A percentile compares a stretch with the other conserved stretches of the same genome.
These are phyloP conservation scores for Linnemannia exigua DNA, from an alignment of 192 early-diverging fungal genomes.

Conservation along the genomic window DNA sequence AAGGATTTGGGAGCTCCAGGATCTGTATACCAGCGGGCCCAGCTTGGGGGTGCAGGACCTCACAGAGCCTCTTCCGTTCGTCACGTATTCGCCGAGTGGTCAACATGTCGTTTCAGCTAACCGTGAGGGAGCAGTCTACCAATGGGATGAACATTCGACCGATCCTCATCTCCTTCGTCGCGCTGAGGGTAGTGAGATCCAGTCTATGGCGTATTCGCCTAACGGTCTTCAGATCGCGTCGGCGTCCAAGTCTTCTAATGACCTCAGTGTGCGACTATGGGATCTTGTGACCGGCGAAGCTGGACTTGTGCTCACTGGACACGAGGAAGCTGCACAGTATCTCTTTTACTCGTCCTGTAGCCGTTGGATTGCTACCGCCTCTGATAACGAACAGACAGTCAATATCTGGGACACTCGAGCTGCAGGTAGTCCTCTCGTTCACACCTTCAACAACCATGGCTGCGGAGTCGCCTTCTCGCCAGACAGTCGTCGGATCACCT, in stretches of 20 bases:
- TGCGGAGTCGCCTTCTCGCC: not conserved
- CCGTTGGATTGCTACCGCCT: not conserved
- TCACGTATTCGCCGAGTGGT: not conserved
- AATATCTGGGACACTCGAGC: not conserved
- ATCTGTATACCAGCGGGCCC: not conserved
- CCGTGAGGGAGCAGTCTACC: not conserved
- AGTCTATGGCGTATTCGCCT: not conserved
- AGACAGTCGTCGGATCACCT: not conserved
- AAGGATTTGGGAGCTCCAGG: not conserved
- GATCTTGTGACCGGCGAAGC: not conserved
- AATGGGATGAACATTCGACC: not conserved
- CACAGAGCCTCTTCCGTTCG: not conserved
- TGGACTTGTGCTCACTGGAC: not conserved
- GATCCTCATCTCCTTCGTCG: not conserved
- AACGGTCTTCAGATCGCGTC: constrained; percentile 8
- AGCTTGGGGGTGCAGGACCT: not conserved
- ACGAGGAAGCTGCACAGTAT: not conserved
- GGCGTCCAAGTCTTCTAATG: not conserved
- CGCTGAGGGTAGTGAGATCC: not conserved
- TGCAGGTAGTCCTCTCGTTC: not conserved
- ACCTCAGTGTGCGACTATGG: not conserved
- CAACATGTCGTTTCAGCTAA: not conserved
- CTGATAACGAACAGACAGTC: not conserved
- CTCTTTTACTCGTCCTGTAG: not conserved
- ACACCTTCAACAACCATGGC: not conserved